A percentile compares a stretch with the other conserved stretches of the same genome.
These are phyloP conservation scores for Erodium moschatum DNA, from an alignment of 441 rosid genomes.

Conservation along the genomic window DNA sequence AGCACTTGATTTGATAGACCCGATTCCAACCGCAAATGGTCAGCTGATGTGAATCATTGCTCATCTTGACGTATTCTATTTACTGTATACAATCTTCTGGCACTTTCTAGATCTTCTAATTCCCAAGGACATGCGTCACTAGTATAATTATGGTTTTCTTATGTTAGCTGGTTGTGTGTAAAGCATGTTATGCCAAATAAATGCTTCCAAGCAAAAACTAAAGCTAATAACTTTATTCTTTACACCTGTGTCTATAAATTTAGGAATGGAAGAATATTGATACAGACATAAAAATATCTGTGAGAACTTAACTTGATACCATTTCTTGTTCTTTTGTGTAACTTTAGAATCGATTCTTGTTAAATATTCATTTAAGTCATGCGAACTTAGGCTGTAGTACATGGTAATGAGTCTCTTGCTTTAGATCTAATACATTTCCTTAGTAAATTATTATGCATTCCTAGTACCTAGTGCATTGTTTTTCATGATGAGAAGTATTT, in stretches of 20 bases:
- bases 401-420: no score
- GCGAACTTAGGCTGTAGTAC: no score
- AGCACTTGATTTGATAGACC: background rate
- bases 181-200: background rate
- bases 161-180: background rate
- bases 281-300: no score
- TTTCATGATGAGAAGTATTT: no score
- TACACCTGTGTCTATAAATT: background rate
- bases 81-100: background rate
- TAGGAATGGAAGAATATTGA: background rate
- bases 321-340: background rate
- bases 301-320: background rate
- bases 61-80: background rate
- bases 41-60: background rate
- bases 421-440: no score
- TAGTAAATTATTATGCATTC: no score
- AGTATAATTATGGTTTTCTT: background rate
- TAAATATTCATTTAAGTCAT: background rate
- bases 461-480: no score
- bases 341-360: background rate
- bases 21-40: background rate
- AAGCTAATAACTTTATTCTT: background rate
- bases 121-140: background rate
- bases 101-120: background rate
- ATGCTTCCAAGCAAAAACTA: background rate